Evolutionary conservation across 306 rosid species (phyloP).

Genomic region (Cucurbita maxima): DNA sequence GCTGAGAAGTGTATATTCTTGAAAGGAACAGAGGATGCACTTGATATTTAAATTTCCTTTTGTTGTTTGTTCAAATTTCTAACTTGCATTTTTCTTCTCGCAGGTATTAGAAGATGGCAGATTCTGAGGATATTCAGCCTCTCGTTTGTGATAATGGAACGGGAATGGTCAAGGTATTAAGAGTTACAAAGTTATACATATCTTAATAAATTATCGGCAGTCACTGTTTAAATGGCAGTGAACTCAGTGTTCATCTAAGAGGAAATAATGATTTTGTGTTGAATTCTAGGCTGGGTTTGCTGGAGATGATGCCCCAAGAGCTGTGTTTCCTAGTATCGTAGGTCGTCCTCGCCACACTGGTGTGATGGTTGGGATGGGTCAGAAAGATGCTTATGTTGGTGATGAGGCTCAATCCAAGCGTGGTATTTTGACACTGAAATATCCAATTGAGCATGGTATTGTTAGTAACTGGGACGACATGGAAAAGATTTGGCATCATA

Average conservation of each 20-base stretch:
- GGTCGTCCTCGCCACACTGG: constrained; percentile 99
- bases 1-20: neutral
- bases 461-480: constrained; percentile 99
- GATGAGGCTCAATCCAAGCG: constrained; percentile 98
- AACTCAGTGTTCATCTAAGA: neutral
- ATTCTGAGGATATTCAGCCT: constrained; percentile 94
- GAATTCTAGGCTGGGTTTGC: constrained; percentile 85
- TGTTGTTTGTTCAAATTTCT: neutral
- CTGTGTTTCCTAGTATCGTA: constrained; percentile 95
- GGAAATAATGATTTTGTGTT: constrained; percentile 2
- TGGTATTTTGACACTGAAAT: constrained; percentile 85
- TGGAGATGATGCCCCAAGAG: constrained; percentile 99
- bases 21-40: neutral
- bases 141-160: constrained; percentile 99
- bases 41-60: neutral
- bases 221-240: neutral
- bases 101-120: constrained; percentile 75
- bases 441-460: constrained; percentile 96
- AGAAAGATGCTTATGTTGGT: constrained; percentile 98
- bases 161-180: constrained; percentile 99
- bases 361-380: constrained; percentile 99
- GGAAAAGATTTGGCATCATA: constrained; percentile 99
- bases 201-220: neutral
- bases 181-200: neutral
- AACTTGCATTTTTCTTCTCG: neutral